Evolutionary conservation across 2,329 filamentous ascomycete genomes (phyloP), one percentile per base, ranked within the genome.

Genomic region (Pseudonectria foliicola): DNA sequence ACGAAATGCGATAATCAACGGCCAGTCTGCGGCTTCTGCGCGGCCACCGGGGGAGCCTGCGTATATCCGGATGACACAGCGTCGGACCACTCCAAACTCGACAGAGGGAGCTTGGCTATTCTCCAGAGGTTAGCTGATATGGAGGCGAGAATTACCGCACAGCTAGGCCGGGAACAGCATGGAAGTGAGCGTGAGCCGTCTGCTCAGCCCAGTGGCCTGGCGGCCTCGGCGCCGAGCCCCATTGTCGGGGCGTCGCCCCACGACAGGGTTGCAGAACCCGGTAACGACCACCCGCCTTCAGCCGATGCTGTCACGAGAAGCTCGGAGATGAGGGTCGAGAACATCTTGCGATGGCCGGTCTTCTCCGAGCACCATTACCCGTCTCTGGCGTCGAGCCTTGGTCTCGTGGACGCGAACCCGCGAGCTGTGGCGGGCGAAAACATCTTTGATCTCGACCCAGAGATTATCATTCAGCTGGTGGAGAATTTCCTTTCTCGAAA

Each of bases 401-500:
- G 40, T 27, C 31, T 29, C 27, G 24, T 38, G 5, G 25, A 31
- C 6, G 29, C 18, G 8, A 21, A 8, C 18, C 18, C 18, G 18
- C 18, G 18, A 21, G 27, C 3, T 30, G 27, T 21, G 4, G 29
- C 25, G 3, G 39, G 34, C 16, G 43, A 43, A 3, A 36, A 26
- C 7, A 29, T 42, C 13, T 37, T 42, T 25, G 39, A 45, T 28
- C 35, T 49, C 10, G 37, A 42, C 6, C 33, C 40, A 4, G 38
- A 44, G 15, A 33, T 41, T 10, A 29, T 50, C 2, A 30, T 28
- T 5, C 34, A 43, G 12, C 39, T 50, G 0, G 43, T 50, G 10
- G 38, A 48, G 6, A 48, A 48, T 23, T 50, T 50, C 25, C 39
- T 50, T 1, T 27, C 33, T 4, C 45, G 31, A 10, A 50, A 50